Evolutionary conservation across 1,284 basidiomycete genomes (phyloP), one percentile per base, ranked within the genome.

Genomic region (Cerioporus squamosus): DNA sequence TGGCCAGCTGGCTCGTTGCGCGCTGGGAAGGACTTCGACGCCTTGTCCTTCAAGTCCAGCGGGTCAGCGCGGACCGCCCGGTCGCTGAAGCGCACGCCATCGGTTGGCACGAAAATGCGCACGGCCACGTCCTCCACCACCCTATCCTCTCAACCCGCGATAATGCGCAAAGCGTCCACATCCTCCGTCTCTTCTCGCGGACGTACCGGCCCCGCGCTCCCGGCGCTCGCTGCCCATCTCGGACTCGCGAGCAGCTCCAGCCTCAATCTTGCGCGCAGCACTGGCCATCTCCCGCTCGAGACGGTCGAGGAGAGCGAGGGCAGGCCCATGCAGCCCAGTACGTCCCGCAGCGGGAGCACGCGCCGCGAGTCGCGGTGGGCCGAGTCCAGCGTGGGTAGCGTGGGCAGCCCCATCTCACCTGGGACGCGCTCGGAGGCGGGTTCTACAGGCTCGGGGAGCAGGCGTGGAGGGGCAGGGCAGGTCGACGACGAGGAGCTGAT

Each of bases 251-350:
- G 79, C 63, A 73, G 72, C 33, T 81, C 80, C n/a, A 82, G 79
- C 63, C 61, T 79, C 62, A 76, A 79, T 66, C 68, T 84, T 48
- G 62, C 71, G 54, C 75, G 79, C 52, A 83, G 82, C 57, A 72
- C 76, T 6, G 70, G 73, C 5, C 81, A 84, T 62, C 70, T 81
- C 17, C 79, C 82, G 26, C 79, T 85, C 68, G 77, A 75, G 59
- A 76, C 79, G 2, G 78, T 85, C 2, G 77, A 75, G 15, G 84
- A 86, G 68, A 72, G 80, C 39, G 81, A 81, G 53, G 64, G 57
- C 22, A 50, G 47, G 18, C 22, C 53, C 7, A 29, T 45, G 29
- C 55, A 55, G 18, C 55, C 52, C 40, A 20, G 36, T 44, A 39
- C 46, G n/a, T 36, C 51, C 42, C 47, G 57, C 38, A 55, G 44